Evolutionary conservation across 192 early-diverging fungal species (phyloP), one percentile per base, ranked within the genome.

Genomic region (Haplosporangium gracile): DNA sequence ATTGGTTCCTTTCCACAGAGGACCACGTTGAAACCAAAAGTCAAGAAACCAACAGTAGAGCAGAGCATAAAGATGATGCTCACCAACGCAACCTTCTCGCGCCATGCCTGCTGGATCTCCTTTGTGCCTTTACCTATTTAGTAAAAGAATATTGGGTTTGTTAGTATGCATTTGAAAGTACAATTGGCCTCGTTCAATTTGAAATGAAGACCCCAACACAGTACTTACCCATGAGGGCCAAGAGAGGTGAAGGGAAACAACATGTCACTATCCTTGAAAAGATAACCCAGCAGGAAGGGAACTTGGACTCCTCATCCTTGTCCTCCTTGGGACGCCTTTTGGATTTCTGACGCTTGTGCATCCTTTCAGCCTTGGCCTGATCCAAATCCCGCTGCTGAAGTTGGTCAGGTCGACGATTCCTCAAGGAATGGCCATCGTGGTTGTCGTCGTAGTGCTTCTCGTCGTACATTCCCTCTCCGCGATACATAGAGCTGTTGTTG

Each of bases 21-120:
- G 70, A 93, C 91, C 57, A 93, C 91, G 79, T 94, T 93, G 82
- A 95, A 92, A 22, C 96, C 97, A 80, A 98, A 97, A 4, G 96
- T 97, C 70, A 97, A 71, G 83, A 98, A 98, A 39, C 96, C 96
- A 51, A 97, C 91, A 24, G 82, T 60, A 4, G 78, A 89, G 91
- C 96, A 96, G 11, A 96, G 80, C 2, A 93, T 39, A n/a, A 94
- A 79, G 72, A 97, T 98, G 84, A 98, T 92, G 69, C 89, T 93
- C 76, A 96, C 96, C n/a, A 98, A 89, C 0, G 96, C 94, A 47
- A 97, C 92, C 86, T 98, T 98, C 83, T 98, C 97, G 85, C 96
- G 93, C 95, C 95, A 98, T 13, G 97, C 97, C 89, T 91, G 92
- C 72, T 93, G 95, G 69, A 94, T 90, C 32, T 88, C 88, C 15